Conservation (phyloP, 2,329 filamentous ascomycete genomes). For the Colletotrichum sansevieriae region DNA sequence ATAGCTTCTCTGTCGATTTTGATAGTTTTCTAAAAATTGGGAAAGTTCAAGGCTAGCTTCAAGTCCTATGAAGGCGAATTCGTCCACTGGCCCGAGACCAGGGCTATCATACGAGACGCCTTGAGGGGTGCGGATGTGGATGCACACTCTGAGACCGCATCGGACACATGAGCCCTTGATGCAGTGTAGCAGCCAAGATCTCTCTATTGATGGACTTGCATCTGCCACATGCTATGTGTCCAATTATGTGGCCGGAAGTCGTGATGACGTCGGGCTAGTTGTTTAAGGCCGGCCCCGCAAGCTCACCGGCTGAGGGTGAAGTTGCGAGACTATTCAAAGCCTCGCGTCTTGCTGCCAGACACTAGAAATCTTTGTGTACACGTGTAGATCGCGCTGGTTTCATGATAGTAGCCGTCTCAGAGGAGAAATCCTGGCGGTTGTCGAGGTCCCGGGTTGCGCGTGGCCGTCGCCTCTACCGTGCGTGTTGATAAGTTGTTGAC, state of each 20-base stretch:
- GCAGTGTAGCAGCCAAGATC: too few relatives aligned
- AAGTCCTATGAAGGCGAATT: not conserved
- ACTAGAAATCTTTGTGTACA: not conserved
- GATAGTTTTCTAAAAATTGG: too few relatives aligned
- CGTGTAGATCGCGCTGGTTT: not conserved
- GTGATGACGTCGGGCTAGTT: not conserved
- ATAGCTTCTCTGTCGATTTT: too few relatives aligned
- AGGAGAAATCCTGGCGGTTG: not conserved
- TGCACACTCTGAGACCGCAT: too few relatives aligned
- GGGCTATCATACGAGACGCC: too few relatives aligned
- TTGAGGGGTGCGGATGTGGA: too few relatives aligned
- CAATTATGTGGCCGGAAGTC: not conserved
- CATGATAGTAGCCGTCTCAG: not conserved
- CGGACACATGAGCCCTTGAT: too few relatives aligned
- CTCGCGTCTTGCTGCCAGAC: not conserved
- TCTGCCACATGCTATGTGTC: too few relatives aligned
- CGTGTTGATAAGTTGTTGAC: not conserved
- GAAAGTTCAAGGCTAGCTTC: too few relatives aligned
- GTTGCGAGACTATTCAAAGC: constrained; percentile 21
- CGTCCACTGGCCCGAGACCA: not conserved
- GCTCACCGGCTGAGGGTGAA: constrained; percentile 1
- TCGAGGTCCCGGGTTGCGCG: not conserved
- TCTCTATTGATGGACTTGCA: too few relatives aligned
- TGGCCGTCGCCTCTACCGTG: not conserved
- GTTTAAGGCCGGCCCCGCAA: constrained; percentile 23